Conservation (phyloP, 2,329 filamentous ascomycete genomes). For the Elsinoe arachidis region DNA sequence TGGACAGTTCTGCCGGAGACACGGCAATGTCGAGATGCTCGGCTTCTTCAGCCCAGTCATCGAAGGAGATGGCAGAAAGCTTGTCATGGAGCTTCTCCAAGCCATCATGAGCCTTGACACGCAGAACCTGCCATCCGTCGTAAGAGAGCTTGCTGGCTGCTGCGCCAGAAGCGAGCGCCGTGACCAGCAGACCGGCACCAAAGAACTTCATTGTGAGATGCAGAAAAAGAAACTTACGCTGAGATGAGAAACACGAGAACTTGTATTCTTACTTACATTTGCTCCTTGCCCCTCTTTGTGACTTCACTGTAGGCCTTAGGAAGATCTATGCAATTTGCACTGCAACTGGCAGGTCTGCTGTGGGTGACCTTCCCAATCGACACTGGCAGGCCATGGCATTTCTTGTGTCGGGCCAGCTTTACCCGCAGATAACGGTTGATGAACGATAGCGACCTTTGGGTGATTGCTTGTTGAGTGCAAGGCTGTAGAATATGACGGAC, state of each 20-base stretch:
- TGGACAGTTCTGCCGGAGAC: conserved; percentile 9
- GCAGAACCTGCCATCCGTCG: conserved; percentile 8
- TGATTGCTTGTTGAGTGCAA: too few species aligned
- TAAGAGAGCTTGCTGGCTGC: conserved; percentile 2
- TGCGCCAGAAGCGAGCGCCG: neutral
- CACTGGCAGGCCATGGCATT: conserved; percentile 7
- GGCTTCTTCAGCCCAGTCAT: conserved; percentile 17
- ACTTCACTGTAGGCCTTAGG: neutral
- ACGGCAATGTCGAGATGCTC: conserved; percentile 19
- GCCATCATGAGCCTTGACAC: conserved; percentile 2
- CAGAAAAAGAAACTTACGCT: neutral
- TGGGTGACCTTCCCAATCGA: conserved; percentile 8
- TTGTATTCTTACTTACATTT: neutral
- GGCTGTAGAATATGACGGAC: too few species aligned
- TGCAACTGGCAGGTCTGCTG: conserved; percentile 6
- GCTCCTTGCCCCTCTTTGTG: neutral
- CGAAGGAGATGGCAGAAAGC: conserved; percentile 16
- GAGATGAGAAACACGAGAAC: neutral
- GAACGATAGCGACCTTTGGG: neutral
- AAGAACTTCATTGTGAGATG: neutral
- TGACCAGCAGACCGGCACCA: neutral
- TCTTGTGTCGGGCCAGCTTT: neutral
- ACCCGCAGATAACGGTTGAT: neutral
- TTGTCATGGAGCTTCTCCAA: conserved; percentile 4
- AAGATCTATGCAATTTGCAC: neutral